Conservation (phyloP, 2,329 filamentous ascomycete genomes). For the Botrytis hyacinthi region DNA sequence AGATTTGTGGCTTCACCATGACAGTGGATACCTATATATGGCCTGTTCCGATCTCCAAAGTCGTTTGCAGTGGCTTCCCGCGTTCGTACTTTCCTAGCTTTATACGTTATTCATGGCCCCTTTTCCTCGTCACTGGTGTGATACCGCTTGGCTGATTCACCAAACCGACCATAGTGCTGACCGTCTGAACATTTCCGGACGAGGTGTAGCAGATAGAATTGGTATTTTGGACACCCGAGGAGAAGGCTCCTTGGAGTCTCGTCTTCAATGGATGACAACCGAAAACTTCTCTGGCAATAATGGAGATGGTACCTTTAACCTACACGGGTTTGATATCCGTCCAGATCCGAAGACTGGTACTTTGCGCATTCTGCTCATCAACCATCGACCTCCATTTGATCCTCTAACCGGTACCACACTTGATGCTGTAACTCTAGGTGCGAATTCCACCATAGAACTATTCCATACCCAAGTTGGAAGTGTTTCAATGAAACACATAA, state of each 20-base stretch:
- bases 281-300: constrained; percentile 32
- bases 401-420: constrained; percentile 36
- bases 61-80: constrained; percentile 33
- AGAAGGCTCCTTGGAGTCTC: constrained; percentile 27
- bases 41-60: constrained; percentile 33
- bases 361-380: constrained; percentile 39
- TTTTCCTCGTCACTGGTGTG: neutral
- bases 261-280: constrained; percentile 29
- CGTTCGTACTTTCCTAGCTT: constrained; percentile 27
- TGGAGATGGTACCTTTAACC: constrained; percentile 35
- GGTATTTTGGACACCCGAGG: constrained; percentile 34
- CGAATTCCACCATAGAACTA: constrained; percentile 42
- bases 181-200: constrained; percentile 31
- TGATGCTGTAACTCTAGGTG: constrained; percentile 37
- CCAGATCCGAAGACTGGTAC: constrained; percentile 28
- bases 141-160: neutral
- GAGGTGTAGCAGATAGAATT: constrained; percentile 31
- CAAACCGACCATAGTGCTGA: constrained; percentile 24
- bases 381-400: constrained; percentile 39
- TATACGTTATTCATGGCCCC: neutral
- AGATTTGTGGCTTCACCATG: constrained; percentile 37
- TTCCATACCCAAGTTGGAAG: constrained; percentile 37
- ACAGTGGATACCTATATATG: constrained; percentile 34
- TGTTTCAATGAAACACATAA: constrained; percentile 37
- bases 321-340: constrained; percentile 40